Conservation (phyloP, 305 asterid species). For the Fraxinus velutina region DNA sequence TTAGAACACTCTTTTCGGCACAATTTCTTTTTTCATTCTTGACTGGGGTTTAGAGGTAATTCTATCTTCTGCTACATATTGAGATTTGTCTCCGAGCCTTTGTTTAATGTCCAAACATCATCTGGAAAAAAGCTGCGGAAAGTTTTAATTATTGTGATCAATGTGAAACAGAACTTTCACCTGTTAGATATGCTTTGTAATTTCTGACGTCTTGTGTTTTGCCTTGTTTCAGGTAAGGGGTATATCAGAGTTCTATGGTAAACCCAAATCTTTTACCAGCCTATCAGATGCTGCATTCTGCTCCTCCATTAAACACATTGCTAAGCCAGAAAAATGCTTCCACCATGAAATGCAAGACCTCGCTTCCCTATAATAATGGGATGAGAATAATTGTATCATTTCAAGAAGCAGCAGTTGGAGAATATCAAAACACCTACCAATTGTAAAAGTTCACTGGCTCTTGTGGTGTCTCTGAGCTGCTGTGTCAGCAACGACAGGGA, state of each 20-base stretch:
- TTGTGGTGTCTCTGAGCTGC: not conserved
- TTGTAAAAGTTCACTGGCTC: not conserved
- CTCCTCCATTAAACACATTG: slow-evolving; percentile 38
- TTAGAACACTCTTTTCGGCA: not conserved
- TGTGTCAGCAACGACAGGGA: not conserved
- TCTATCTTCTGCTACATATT: not conserved
- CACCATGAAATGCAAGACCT: not conserved
- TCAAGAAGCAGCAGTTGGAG: not conserved
- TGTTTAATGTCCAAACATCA: not conserved
- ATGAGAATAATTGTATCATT: not conserved
- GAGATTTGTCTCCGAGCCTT: not conserved
- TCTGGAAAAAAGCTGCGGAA: not conserved
- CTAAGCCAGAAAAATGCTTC: slow-evolving; percentile 42
- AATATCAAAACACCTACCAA: not conserved
- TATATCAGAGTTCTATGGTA: slow-evolving; percentile 18
- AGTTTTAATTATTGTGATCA: not conserved
- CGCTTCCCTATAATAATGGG: not conserved
- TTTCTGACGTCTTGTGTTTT: not conserved
- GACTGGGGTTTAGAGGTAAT: not conserved
- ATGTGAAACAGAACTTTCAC: not conserved
- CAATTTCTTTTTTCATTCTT: not conserved
- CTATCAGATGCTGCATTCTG: slow-evolving; percentile 35
- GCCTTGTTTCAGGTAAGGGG: not conserved
- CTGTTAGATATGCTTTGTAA: not conserved
- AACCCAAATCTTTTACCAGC: slow-evolving; percentile 45